phyloP scores from a whole-genome alignment of 257 asterid species.

The Apocynum venetum region DNA sequence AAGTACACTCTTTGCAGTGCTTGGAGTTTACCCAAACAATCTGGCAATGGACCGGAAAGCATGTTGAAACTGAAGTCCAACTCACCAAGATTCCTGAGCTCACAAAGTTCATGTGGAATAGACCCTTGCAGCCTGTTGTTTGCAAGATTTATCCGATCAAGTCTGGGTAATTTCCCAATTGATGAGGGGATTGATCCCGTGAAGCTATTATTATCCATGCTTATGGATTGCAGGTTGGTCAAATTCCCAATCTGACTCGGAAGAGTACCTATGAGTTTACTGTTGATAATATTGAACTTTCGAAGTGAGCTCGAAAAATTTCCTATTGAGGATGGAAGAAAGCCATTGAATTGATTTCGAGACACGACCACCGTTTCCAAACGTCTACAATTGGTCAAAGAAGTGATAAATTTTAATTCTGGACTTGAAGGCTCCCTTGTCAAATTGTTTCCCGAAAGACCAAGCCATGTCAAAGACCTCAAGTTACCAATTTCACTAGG shows the following conservation, averaged over 20 bases:
- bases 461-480: constrained; percentile 20
- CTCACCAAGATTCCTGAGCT: constrained; percentile 34
- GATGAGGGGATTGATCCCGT: constrained; percentile 40
- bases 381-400: constrained; percentile 36
- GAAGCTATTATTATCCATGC: constrained; percentile 38
- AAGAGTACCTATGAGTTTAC: constrained; percentile 35
- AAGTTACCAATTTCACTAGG: constrained; percentile 36
- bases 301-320: constrained; percentile 38
- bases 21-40: constrained; percentile 44
- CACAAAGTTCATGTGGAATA: constrained; percentile 45
- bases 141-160: constrained; percentile 45
- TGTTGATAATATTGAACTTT: constrained; percentile 20
- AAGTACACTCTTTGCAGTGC: constrained; percentile 36
- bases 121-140: constrained; percentile 41
- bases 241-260: constrained; percentile 46
- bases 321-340: constrained; percentile 42
- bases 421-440: constrained; percentile 30
- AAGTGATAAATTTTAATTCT: constrained; percentile 31
- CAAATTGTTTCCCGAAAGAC: constrained; percentile 32
- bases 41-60: constrained; percentile 49
- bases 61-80: constrained; percentile 32
- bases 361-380: constrained; percentile 9
- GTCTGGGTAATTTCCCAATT: constrained; percentile 29
- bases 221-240: constrained; percentile 27
- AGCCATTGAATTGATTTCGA: constrained; percentile 37